Conservation (phyloP, 495 filamentous ascomycete species). For the Geopyxis carbonaria region DNA sequence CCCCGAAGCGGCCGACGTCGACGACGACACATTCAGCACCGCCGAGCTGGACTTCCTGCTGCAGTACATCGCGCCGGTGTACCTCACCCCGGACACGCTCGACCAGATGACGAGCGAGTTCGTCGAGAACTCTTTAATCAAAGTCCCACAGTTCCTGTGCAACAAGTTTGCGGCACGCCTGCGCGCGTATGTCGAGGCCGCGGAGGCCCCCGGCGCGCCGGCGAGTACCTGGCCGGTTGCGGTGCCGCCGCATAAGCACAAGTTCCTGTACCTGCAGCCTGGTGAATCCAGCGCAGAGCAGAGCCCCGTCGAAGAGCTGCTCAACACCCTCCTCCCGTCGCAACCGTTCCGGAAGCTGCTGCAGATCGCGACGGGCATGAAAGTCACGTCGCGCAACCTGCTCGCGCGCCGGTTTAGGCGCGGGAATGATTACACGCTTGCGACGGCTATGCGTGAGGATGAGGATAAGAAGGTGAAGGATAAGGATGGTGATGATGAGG, state of each 20-base stretch:
- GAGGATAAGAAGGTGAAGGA: constrained; percentile 18
- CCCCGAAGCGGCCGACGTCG: constrained; percentile 32
- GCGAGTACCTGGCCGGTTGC: constrained; percentile 49
- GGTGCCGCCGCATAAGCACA: constrained; percentile 84
- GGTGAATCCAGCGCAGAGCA: constrained; percentile 18
- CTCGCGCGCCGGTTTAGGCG: constrained; percentile 69
- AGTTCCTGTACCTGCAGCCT: constrained; percentile 61
- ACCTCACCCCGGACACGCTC: constrained; percentile 85
- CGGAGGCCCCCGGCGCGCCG: constrained; percentile 44
- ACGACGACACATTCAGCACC: constrained; percentile 40
- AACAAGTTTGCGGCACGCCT: constrained; percentile 56
- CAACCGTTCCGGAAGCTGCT: constrained; percentile 85
- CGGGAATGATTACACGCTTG: constrained; percentile 81
- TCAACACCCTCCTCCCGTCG: constrained; percentile 65
- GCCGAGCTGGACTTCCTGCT: constrained; percentile 72
- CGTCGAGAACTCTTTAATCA: constrained; percentile 62
- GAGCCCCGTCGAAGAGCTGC: constrained; percentile 49
- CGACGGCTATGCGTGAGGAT: constrained; percentile 49
- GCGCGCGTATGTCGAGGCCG: constrained; percentile 46
- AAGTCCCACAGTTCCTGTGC: constrained; percentile 57
- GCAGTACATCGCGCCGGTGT: constrained; percentile 72
- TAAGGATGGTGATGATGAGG: no score
- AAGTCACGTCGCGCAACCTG: constrained; percentile 46
- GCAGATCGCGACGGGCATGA: constrained; percentile 53
- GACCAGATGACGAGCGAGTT: constrained; percentile 67